phyloP scores from a whole-genome alignment of 108 stramenopile genomes.

The Pseudonitzschia pungens region DNA sequence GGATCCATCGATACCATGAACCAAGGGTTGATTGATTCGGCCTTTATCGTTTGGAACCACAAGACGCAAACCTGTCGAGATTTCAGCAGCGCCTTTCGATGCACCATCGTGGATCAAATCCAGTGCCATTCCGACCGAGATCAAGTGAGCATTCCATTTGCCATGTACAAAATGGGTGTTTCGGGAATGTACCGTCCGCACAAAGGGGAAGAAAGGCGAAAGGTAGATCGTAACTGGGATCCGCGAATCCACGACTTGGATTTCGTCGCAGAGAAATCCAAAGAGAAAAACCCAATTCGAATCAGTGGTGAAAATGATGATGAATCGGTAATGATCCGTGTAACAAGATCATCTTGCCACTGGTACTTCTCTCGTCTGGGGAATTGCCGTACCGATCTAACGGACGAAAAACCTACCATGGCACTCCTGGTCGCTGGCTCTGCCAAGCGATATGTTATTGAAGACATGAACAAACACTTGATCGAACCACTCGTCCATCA shows the following conservation, averaged over 20 bases:
- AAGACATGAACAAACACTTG: constrained; percentile 2
- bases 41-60: constrained; percentile 23
- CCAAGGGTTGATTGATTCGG: constrained; percentile 17
- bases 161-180: constrained; percentile 21
- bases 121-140: constrained; percentile 18
- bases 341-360: constrained; percentile 7
- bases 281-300: background rate
- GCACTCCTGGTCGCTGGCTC: constrained; percentile 9
- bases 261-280: background rate
- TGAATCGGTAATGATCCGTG: background rate
- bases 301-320: background rate
- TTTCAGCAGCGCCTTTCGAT: constrained; percentile 11
- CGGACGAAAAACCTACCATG: constrained; percentile 13
- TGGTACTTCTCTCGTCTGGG: constrained; percentile 21
- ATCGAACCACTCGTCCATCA: constrained; percentile 10
- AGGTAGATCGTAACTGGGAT: constrained; percentile 1
- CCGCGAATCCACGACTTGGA: constrained; percentile 19
- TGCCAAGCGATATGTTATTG: constrained; percentile 8
- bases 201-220: background rate
- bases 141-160: constrained; percentile 22
- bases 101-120: constrained; percentile 21
- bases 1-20: constrained; percentile 10
- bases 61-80: constrained; percentile 21
- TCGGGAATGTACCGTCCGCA: constrained; percentile 3
- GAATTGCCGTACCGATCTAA: constrained; percentile 16